A percentile compares a stretch with the other conserved stretches of the same genome.
These are phyloP conservation scores for Calonectria fujianensis DNA, from an alignment of 2,329 filamentous ascomycete species.

Conservation along the genomic window DNA sequence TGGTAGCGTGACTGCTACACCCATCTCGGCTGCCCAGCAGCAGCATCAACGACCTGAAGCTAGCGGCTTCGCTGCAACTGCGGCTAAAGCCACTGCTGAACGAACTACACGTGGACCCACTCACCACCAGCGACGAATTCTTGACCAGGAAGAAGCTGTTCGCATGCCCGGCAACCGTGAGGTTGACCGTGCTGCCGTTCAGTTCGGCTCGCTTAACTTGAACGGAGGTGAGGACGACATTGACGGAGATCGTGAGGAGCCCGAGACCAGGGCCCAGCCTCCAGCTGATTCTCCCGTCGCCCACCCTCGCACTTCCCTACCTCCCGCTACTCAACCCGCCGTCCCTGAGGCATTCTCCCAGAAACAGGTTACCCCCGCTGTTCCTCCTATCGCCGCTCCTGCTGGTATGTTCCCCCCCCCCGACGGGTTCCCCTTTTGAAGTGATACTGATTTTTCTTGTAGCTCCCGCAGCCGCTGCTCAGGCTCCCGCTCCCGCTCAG, in stretches of 20 bases:
- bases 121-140: constrained; percentile 85
- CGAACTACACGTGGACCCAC: constrained; percentile 81
- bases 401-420: constrained; percentile 55
- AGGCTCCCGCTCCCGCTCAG: constrained; percentile 60
- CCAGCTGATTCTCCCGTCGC: constrained; percentile 94
- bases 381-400: constrained; percentile 62
- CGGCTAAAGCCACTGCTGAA: constrained; percentile 84
- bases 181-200: constrained; percentile 92
- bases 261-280: constrained; percentile 94
- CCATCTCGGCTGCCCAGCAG: constrained; percentile 78
- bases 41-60: constrained; percentile 75
- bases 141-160: constrained; percentile 97
- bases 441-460: constrained; percentile 39
- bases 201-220: constrained; percentile 96
- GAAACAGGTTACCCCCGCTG: constrained; percentile 69
- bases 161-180: constrained; percentile 98
- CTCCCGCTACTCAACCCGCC: constrained; percentile 78
- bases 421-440: background rate
- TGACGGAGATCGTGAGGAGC: constrained; percentile 95
- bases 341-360: constrained; percentile 75
- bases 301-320: constrained; percentile 89
- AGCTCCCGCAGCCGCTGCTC: constrained; percentile 48
- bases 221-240: constrained; percentile 90
- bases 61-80: constrained; percentile 85
- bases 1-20: constrained; percentile 78